Evolutionary conservation across 768 basidiomycete genomes (phyloP), one percentile per base, ranked within the genome.

Genomic region (Mycena alexandri): DNA sequence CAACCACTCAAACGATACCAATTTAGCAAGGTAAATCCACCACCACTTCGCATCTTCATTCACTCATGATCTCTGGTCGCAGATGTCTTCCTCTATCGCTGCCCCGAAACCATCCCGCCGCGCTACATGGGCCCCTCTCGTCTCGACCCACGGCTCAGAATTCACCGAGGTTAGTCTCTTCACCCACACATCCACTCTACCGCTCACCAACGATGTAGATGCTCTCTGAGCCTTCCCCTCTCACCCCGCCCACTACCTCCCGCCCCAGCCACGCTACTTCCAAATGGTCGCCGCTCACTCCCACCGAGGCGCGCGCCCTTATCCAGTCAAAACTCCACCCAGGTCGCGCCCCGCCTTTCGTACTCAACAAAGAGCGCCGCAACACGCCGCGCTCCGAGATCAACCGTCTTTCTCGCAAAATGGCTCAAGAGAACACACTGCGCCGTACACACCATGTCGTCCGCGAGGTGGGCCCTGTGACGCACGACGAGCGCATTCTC

Each of bases 341-440:
- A 12, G 38, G 22, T 8, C 54, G 13, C 22, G n/a, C 36, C 5
- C 54, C 21, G 21, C 54, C 54, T 12, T 17, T 17, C 24, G 24
- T 29, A 14, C 24, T 25, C 24, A 25, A 10, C 48, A 24, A 25
- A 9, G 22, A 25, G 24, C 48, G 48, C 24, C 48, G 24, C 22
- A 29, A 25, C 5, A 55, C 41, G 22, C 54, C 38, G 22, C 54
- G 22, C n/a, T 11, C 54, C 10, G 54, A 55, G 54, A 19, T 55
- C 21, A 42, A 55, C 21, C 54, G 38, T 14, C 38, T 38, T 38
- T 38, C 38, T 14, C 38, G 38, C 38, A 38, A 38, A 11, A 9
- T 38, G 11, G 38, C 38, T 10, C 14, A 10, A 10, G 38, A 38
- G 14, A 38, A 38, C 38, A 38, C 38, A 2, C 38, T 38, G 10